Base-by-base conservation (phyloP, 345 rosid genomes). In the Populus tremula region DNA sequence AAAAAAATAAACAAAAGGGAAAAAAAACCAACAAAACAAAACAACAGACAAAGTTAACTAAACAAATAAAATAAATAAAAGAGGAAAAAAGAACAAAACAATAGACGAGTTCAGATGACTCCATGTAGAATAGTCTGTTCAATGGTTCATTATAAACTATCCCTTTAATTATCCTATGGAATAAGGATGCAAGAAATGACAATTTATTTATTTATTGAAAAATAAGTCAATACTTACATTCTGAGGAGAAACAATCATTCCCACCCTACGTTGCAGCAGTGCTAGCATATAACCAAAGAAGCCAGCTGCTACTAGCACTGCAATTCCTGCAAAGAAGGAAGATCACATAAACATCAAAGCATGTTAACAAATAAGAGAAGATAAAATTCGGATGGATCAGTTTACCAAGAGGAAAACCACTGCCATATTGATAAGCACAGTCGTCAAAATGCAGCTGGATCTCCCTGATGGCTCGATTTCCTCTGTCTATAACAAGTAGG, bases 391-490 rank as follows among this genome's bases (percentile, higher is more conserved):
- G 65, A 69, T 4, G 36, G 67, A 41, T 39, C 18, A 73, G 47
- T 73, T 76, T 88, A 94, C 99, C 98, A 23, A 92, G 90, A 71
- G 99, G 98, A 83, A 96, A 96, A 69, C 92, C 92, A 83, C 97
- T 94, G 79, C 85, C 97, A 86, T 96, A 96, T 79, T 91, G 99
- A 85, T 96, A 91, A 79, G 98, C 98, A 85, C 99, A 96, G 81
- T 96, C 99, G 70, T 96, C 99, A 59, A 96, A 96, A 87, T 88
- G 97, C 74, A 96, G 98, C 73, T 93, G 99, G 82, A 96, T 96
- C 87, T 96, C 99, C 83, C 98, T 86, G 43, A 93, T 92, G 66
- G 98, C 99, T 81, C 18, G 89, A 81, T 92, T 92, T 84, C 98
- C 98, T 84, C 99, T 85, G 87, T 96, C 99, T 70, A 93, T 92